Evolutionary conservation across 2,329 filamentous ascomycete species (phyloP).

Genomic region (Rhinocladiella mackenziei): DNA sequence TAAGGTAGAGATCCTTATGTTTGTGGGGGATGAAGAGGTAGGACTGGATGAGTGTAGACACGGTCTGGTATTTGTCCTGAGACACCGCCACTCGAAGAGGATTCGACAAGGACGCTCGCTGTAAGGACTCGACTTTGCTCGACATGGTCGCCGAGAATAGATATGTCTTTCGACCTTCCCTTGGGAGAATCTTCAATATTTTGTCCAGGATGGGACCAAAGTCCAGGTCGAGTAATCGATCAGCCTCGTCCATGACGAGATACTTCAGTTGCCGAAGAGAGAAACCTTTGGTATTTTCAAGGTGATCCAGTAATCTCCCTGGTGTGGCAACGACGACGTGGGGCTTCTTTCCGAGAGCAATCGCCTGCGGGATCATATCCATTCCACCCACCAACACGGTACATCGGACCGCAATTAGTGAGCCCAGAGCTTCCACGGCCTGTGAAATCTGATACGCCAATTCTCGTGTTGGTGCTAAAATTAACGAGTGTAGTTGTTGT

Average conservation of each 20-base stretch:
- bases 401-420: conserved; percentile 80
- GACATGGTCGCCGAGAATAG: conserved; percentile 95
- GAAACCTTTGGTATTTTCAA: conserved; percentile 97
- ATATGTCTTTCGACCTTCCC: conserved; percentile 70
- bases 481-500: conserved; percentile 77
- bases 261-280: conserved; percentile 77
- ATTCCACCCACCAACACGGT: conserved; percentile 87
- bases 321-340: conserved; percentile 92
- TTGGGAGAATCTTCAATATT: conserved; percentile 81
- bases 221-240: conserved; percentile 86
- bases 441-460: conserved; percentile 87
- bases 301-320: conserved; percentile 80
- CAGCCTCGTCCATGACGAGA: conserved; percentile 92
- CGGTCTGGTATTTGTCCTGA: conserved; percentile 82
- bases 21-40: conserved; percentile 83
- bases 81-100: conserved; percentile 79
- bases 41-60: conserved; percentile 79
- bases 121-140: conserved; percentile 86
- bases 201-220: conserved; percentile 92
- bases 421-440: conserved; percentile 80
- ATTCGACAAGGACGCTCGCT: conserved; percentile 81
- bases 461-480: conserved; percentile 90
- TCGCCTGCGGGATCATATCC: conserved; percentile 89
- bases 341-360: conserved; percentile 91
- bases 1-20: conserved; percentile 84